These are phyloP conservation scores for Mycosarcoma maydis DNA, from an alignment of 1,284 basidiomycete species.

Conservation along the genomic window DNA sequence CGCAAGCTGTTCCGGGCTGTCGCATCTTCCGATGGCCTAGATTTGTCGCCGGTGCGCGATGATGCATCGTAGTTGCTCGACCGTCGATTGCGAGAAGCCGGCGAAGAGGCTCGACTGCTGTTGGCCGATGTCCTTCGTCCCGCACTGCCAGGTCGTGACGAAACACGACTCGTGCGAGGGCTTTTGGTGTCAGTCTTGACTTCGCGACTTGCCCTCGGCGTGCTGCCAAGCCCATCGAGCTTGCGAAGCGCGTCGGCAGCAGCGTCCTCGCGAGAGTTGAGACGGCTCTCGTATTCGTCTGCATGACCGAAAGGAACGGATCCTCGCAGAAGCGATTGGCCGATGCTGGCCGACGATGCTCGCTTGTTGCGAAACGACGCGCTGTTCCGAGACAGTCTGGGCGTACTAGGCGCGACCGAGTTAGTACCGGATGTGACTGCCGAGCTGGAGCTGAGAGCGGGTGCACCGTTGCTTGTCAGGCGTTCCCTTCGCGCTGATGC, in stretches of 20 bases:
- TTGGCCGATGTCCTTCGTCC: constrained; percentile 40
- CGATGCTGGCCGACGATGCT: constrained; percentile 70
- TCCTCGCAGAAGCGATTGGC: constrained; percentile 62
- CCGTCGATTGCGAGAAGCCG: constrained; percentile 30
- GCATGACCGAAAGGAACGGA: constrained; percentile 51
- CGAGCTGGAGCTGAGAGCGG: constrained; percentile 5
- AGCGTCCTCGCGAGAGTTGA: constrained; percentile 74
- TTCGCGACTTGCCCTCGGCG: constrained; percentile 48
- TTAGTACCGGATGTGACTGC: constrained; percentile 1
- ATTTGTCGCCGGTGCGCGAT: constrained; percentile 37
- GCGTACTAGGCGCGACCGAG: constrained; percentile 13
- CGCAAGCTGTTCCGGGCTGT: constrained; percentile 27
- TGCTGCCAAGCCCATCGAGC: constrained; percentile 85
- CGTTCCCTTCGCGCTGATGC: constrained; percentile 23
- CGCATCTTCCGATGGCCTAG: constrained; percentile 21
- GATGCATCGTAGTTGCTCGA: constrained; percentile 45
- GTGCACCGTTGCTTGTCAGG: constrained; percentile 17
- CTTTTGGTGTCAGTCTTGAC: constrained; percentile 40
- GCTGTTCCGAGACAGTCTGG: constrained; percentile 28
- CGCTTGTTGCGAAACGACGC: constrained; percentile 40
- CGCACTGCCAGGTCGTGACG: constrained; percentile 49
- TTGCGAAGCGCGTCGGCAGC: constrained; percentile 91
- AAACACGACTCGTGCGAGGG: constrained; percentile 46
- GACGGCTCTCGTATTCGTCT: constrained; percentile 47
- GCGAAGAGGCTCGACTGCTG: constrained; percentile 48